These are phyloP conservation scores for Lentinula aciculospora DNA, from an alignment of 768 basidiomycete species.

Conservation along the genomic window DNA sequence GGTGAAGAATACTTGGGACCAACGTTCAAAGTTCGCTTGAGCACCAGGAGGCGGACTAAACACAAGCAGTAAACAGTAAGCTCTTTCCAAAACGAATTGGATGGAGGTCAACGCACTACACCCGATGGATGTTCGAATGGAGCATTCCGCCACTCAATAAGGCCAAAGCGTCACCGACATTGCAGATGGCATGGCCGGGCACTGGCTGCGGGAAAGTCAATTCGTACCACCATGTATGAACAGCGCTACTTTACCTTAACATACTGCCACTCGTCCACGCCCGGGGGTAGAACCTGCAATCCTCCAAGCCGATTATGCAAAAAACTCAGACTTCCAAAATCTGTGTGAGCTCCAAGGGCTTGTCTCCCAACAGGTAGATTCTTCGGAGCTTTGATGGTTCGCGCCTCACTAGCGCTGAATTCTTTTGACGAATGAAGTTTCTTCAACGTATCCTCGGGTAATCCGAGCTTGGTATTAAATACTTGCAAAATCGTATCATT, in stretches of 20 bases:
- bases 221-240: neutral
- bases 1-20: conserved; percentile 59
- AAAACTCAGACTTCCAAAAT: conserved; percentile 31
- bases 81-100: neutral
- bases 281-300: conserved; percentile 36
- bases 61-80: neutral
- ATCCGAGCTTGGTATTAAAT: conserved; percentile 34
- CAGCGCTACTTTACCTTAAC: conserved; percentile 26
- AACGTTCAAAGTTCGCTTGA: conserved; percentile 42
- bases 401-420: conserved; percentile 33
- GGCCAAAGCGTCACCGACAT: conserved; percentile 38
- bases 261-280: conserved; percentile 31
- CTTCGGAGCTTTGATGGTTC: conserved; percentile 34
- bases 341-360: conserved; percentile 30
- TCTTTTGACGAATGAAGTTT: conserved; percentile 26
- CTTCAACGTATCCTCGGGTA: conserved; percentile 32
- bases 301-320: conserved; percentile 39
- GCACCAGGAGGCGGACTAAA: conserved; percentile 42
- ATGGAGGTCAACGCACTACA: conserved; percentile 24
- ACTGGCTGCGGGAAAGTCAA: conserved; percentile 24
- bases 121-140: conserved; percentile 36
- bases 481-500: conserved; percentile 30
- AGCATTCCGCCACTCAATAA: conserved; percentile 42
- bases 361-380: conserved; percentile 20
- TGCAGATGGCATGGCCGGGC: conserved; percentile 39